Base-by-base conservation (phyloP, 257 asterid species). In the Thymus quinquecostatus region DNA sequence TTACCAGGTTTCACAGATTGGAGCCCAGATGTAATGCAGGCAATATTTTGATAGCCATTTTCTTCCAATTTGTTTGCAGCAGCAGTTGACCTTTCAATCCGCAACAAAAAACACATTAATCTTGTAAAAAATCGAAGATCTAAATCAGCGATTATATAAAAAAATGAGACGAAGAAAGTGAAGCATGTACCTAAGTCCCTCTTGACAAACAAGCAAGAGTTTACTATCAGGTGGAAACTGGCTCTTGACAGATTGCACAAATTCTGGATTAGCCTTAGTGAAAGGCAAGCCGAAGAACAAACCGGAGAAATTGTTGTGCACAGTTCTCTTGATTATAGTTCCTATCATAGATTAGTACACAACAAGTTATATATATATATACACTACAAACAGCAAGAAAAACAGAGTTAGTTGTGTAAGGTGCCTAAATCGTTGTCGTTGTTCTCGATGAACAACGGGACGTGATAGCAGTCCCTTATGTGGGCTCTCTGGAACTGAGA, bases 191-290 rank as follows among this genome's bases (percentile, higher is more conserved):
- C 98, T 87, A 60, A 94, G 83, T 8, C 99, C 99, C 80, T 86
- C 97, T 60, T 94, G 99, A 82, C 99, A 91, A 73, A 94, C 97
- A 77, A 94, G 92, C 68, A 94, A 81, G 71, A 94, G 73, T 87
- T 89, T 91, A 83, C 86, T 85, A 71, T 86, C 83, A 14, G 97
- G 91, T 55, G 97, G 83, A 76, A 89, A 84, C 74, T 84, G 87
- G 80, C 71, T 75, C 86, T 72, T 87, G 11, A 91, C 86, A 32
- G 91, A 77, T 79, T 80, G 85, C 76, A 91, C 87, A 60, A 94
- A 94, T 4, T 89, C 92, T 3, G 96, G 86, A 63, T 94, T 94
- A 40, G 71, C 82, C 75, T 89, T 91, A 0, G 99, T 94, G 80
- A 94, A 94, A 45, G 97, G 84, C 83, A 94, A 53, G 36, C 98